A percentile compares a stretch with the other conserved stretches of the same genome.
phyloP scores from a whole-genome alignment of 768 basidiomycete genomes.

The Lactifluus piperatus region DNA sequence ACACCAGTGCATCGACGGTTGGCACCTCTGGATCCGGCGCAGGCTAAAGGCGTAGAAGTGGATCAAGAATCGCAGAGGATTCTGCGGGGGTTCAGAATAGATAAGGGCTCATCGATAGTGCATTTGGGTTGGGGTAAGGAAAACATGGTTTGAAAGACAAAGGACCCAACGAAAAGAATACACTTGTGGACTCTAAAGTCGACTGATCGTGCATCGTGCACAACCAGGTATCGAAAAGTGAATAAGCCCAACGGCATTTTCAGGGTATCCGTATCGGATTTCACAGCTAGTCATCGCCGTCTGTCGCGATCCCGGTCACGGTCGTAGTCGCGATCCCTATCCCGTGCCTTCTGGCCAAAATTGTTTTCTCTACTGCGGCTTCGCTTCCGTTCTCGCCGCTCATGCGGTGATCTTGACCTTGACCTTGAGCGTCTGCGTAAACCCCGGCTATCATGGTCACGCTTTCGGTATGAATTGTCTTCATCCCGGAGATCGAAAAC shows the following conservation, averaged over 20 bases:
- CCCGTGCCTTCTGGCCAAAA: neutral
- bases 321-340: conserved; percentile 9
- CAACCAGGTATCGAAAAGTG: too few relatives aligned
- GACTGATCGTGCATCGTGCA: conserved; percentile 25
- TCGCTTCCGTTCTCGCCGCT: conserved; percentile 41
- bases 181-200: conserved; percentile 55
- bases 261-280: too few relatives aligned
- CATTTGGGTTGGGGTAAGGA: conserved; percentile 45
- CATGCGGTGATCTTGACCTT: conserved; percentile 10
- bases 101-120: conserved; percentile 25
- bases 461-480: neutral
- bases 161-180: conserved; percentile 54
- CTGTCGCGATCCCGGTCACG: neutral
- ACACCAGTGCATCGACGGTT: conserved; percentile 45
- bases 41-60: conserved; percentile 55
- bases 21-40: conserved; percentile 43
- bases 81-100: conserved; percentile 53
- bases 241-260: too few relatives aligned
- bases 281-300: conserved; percentile 8
- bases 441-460: conserved; percentile 17
- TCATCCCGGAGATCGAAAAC: conserved; percentile 66
- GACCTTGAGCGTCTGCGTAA: conserved; percentile 28
- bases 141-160: conserved; percentile 65
- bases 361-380: conserved; percentile 30
- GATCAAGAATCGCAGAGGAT: conserved; percentile 33